Evolutionary conservation across 768 basidiomycete genomes (phyloP).

Genomic region (Sistotremastrum niveocremeum): DNA sequence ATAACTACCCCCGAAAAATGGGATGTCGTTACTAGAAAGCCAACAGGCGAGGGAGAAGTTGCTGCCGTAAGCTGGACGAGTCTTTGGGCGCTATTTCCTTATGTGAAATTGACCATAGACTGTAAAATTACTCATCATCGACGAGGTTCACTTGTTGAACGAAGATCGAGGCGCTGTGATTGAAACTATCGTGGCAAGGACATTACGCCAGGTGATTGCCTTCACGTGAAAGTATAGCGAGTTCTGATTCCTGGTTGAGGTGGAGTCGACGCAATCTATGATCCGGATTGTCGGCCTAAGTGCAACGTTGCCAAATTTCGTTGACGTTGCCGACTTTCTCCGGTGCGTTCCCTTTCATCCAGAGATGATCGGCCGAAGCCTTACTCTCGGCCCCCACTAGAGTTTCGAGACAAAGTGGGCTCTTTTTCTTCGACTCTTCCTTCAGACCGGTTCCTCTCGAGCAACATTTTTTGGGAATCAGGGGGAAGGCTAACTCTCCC

Average conservation of each 20-base stretch:
- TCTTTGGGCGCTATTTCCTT: neutral
- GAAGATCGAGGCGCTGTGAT: conserved; percentile 98
- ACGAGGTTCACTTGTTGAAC: conserved; percentile 93
- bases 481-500: conserved; percentile 69
- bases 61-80: conserved; percentile 49
- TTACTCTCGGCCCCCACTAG: conserved; percentile 25
- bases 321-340: conserved; percentile 91
- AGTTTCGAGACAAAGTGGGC: conserved; percentile 70
- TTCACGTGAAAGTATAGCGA: neutral
- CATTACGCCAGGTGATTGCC: conserved; percentile 60
- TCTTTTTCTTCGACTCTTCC: conserved; percentile 97
- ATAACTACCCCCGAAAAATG: conserved; percentile 99
- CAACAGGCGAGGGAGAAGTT: conserved; percentile 93
- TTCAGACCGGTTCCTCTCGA: conserved; percentile 94
- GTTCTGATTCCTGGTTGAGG: conserved; percentile 29
- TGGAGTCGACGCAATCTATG: conserved; percentile 90
- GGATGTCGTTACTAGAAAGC: conserved; percentile 97
- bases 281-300: conserved; percentile 94
- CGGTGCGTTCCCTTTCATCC: conserved; percentile 33
- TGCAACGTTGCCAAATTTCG: conserved; percentile 93
- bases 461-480: conserved; percentile 91
- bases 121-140: conserved; percentile 89
- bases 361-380: neutral
- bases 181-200: conserved; percentile 94
- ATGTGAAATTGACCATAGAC: conserved; percentile 32